These are phyloP conservation scores for Nyctanthes arbortristis DNA, from an alignment of 257 asterid species.

Conservation along the genomic window DNA sequence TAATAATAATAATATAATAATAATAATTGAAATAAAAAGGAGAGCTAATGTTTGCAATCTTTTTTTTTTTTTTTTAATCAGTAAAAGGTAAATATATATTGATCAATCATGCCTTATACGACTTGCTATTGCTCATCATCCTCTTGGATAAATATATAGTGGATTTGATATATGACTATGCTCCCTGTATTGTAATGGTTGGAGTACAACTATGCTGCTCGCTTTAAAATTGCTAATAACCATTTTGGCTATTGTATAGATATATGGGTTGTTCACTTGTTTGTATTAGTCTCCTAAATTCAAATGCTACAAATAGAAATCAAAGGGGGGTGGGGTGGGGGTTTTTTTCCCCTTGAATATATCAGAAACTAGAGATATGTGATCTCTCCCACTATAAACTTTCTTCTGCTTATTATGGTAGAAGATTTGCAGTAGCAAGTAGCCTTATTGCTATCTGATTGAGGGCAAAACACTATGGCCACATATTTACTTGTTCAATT, in stretches of 20 bases:
- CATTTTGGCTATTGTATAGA: too few relatives aligned
- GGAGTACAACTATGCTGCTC: neutral
- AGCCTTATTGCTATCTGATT: neutral
- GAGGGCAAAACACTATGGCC: neutral
- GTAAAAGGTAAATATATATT: too few relatives aligned
- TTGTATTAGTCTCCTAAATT: neutral
- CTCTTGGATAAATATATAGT: too few relatives aligned
- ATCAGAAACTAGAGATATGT: neutral
- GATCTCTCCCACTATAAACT: neutral
- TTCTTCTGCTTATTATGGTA: neutral
- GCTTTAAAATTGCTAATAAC: neutral
- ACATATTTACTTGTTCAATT: neutral
- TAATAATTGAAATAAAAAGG: too few relatives aligned
- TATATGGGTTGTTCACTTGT: neutral
- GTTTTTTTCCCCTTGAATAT: too few relatives aligned
- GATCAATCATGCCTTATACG: too few relatives aligned
- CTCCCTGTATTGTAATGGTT: neutral
- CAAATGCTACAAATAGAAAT: neutral
- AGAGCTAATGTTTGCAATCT: too few relatives aligned
- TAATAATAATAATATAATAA: too few relatives aligned
- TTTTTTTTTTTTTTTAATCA: too few relatives aligned
- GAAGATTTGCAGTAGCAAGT: neutral
- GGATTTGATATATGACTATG: too few relatives aligned
- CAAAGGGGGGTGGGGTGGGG: neutral
- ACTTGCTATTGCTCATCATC: too few relatives aligned